A percentile compares a stretch with the other conserved stretches of the same genome.
phyloP scores from a whole-genome alignment of 139 green algal genomes.

The Medakamo hakoo region DNA sequence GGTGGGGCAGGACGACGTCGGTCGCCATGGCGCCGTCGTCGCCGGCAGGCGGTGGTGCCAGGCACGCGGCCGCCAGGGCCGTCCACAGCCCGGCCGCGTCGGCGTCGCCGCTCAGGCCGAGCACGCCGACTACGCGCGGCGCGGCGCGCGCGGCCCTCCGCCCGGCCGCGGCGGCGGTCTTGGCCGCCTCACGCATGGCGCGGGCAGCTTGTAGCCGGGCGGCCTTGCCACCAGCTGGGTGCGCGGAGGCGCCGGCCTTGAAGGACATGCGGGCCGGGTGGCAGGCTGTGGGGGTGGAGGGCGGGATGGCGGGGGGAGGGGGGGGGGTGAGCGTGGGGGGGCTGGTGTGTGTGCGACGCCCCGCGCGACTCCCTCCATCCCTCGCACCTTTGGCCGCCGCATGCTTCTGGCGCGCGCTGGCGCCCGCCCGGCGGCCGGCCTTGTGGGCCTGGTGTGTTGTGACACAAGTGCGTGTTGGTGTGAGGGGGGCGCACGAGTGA shows the following conservation, averaged over 20 bases:
- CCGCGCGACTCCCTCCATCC: constrained; percentile 6
- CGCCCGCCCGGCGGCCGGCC: constrained; percentile 42
- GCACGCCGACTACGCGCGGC: constrained; percentile 9
- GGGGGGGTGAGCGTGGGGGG: background rate
- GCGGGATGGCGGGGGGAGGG: background rate
- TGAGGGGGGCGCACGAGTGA: no score
- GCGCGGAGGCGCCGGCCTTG: constrained; percentile 11
- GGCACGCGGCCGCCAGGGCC: background rate
- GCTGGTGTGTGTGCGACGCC: constrained; percentile 11
- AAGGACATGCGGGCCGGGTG: background rate
- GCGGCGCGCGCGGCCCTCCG: constrained; percentile 31
- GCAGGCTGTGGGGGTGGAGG: constrained; percentile 4
- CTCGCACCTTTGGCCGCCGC: constrained; percentile 21
- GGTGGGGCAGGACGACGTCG: background rate
- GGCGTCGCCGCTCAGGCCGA: background rate
- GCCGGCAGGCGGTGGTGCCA: constrained; percentile 1
- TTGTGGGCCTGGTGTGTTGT: constrained; percentile 68
- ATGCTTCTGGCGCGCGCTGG: constrained; percentile 55
- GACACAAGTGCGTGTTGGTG: no score
- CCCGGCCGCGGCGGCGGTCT: constrained; percentile 5
- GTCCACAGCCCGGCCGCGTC: constrained; percentile 5
- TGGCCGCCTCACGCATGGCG: constrained; percentile 42
- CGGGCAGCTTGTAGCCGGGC: constrained; percentile 39
- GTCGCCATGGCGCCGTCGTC: background rate
- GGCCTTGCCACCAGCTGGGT: constrained; percentile 29